Base-by-base conservation (phyloP, 2,329 filamentous ascomycete genomes). In the Diplodia scrobiculata region DNA sequence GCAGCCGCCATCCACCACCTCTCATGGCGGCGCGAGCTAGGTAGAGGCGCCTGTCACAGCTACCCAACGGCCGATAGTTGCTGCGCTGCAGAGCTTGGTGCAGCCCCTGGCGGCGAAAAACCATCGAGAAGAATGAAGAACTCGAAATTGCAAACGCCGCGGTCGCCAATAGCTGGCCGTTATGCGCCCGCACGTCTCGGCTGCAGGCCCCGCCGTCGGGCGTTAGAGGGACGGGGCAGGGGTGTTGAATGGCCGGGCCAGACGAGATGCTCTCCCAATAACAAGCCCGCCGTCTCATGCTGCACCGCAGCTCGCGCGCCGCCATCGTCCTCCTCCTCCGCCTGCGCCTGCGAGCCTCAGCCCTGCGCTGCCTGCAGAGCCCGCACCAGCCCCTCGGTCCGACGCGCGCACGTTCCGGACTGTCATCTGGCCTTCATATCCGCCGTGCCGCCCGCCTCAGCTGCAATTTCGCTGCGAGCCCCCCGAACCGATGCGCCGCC, bases 141-240 rank as follows among this genome's bases (percentile, higher is more conserved):
- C 6, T 25, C 50, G 58, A 62, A 62, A 62, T 62, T 62, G 50
- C 50, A 62, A 48, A 50, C 58, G 58, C 58, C 58, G 58, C 29
- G 27, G 58, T 50, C 58, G 34, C 58, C 58, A 62, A 62, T 62
- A 62, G 45, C 45, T 34, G 58, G 58, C 58, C 58, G 58, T 62
- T 62, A 62, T 62, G 58, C 58, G 55, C 55, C 5, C 41, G 55
- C 55, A 60, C 55, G 55, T 27, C 27, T 11, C 55, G 38, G 9
- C 17, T 13, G 3, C 38, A 10, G 55, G 55, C 41, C 55, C 34
- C 14, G 27, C 38, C 36, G 38, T 60, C 55, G 55, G 55, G 55
- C 55, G 38, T 60, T 60, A 34, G 55, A 60, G 55, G 29, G 55
- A 48, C 38, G 55, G 29, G 17, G 55, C 55, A 60, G 55, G 55